phyloP scores from a whole-genome alignment of 768 basidiomycete species.

The Lactifluus piperatus region DNA sequence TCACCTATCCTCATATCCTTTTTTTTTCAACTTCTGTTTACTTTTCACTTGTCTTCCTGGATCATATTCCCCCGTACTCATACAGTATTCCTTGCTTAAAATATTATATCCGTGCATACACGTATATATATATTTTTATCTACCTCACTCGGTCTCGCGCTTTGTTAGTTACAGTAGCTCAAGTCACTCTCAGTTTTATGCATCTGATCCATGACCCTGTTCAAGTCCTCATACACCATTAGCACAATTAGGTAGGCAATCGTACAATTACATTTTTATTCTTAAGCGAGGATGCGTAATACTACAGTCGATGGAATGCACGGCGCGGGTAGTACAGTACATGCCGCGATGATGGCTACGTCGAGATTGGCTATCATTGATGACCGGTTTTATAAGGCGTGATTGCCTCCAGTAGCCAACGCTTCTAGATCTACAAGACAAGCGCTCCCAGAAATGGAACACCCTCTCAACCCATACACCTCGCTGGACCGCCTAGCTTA shows the following conservation, averaged over 20 bases:
- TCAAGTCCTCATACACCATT: background rate
- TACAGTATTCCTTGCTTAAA: constrained; percentile 7
- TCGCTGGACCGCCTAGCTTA: too few relatives aligned
- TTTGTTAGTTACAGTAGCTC: background rate
- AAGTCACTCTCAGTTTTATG: background rate
- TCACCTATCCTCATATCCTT: background rate
- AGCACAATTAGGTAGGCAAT: background rate
- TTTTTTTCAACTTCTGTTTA: background rate
- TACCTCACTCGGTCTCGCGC: background rate
- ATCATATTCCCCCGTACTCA: constrained; percentile 1
- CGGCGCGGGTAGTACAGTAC: too few relatives aligned
- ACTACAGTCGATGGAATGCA: background rate
- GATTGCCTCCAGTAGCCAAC: too few relatives aligned
- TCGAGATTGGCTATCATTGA: too few relatives aligned
- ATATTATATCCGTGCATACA: background rate
- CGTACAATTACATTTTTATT: background rate
- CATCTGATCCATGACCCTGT: background rate
- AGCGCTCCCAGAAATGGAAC: too few relatives aligned
- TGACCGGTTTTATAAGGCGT: too few relatives aligned
- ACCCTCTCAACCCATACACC: too few relatives aligned
- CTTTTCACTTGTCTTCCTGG: background rate
- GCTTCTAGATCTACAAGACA: too few relatives aligned
- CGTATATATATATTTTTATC: background rate
- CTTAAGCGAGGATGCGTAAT: background rate
- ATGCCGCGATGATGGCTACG: background rate